A percentile compares a stretch with the other conserved stretches of the same genome.
These are phyloP conservation scores for Wickerhamomyces xylosicus DNA, from an alignment of 805 yeast genomes.

Conservation along the genomic window DNA sequence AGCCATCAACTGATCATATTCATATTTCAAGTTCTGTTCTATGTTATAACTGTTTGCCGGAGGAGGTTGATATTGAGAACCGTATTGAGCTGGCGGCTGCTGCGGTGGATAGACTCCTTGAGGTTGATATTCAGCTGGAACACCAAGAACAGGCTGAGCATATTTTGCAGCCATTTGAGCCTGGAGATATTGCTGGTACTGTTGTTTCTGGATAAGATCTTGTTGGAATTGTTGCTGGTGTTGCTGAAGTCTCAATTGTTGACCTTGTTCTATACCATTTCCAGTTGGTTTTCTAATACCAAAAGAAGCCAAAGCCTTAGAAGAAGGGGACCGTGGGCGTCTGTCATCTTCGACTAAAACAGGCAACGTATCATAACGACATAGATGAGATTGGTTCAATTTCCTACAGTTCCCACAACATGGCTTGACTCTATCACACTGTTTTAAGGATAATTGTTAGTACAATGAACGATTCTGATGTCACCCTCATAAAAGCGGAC, in stretches of 20 bases:
- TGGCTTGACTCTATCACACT: slow-evolving; percentile 21
- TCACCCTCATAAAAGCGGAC: slow-evolving; percentile 3
- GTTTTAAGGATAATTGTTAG: slow-evolving; percentile 1
- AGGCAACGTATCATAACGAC: slow-evolving; percentile 16
- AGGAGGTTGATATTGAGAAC: background rate
- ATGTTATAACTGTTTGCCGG: slow-evolving; percentile 7
- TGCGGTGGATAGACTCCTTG: background rate
- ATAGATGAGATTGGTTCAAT: slow-evolving; percentile 16
- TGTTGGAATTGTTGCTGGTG: slow-evolving; percentile 14
- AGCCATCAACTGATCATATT: slow-evolving; percentile 6
- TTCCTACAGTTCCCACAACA: slow-evolving; percentile 17
- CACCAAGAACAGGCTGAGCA: slow-evolving; percentile 5
- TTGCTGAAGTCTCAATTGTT: slow-evolving; percentile 6
- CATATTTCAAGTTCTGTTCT: slow-evolving; percentile 7
- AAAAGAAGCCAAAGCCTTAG: background rate
- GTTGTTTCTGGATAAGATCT: slow-evolving; percentile 11
- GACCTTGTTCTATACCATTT: slow-evolving; percentile 1
- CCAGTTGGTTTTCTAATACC: background rate
- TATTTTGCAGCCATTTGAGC: slow-evolving; percentile 15
- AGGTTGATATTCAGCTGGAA: background rate
- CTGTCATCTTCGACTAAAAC: background rate
- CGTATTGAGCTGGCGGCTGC: background rate
- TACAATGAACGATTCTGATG: background rate
- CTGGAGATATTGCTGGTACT: slow-evolving; percentile 12
- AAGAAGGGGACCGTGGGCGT: slow-evolving; percentile 1